Evolutionary conservation across 345 rosid species (phyloP), one percentile per base, ranked within the genome.

Genomic region (Euphorbia pulcherrima): DNA sequence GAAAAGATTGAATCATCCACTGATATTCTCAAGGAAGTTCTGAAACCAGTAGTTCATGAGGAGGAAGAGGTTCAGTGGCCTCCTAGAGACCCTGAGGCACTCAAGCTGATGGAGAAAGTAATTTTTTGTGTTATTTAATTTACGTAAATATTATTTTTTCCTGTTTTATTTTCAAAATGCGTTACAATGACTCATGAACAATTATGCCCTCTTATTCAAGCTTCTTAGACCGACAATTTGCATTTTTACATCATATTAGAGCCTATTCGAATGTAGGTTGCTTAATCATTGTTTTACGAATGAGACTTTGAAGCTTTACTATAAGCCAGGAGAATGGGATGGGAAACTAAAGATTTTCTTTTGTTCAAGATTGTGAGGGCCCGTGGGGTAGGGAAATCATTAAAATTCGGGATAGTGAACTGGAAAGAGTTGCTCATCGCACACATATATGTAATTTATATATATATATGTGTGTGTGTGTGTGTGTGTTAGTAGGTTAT

Each of bases 1-100:
- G 97, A 93, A 80, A 88, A 76, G 81, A 93, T 93, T 53, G 93
- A 90, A 58, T 79, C 90, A 52, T 74, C 98, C 35, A 93, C 97
- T 47, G 97, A 87, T 82, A 79, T 93, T 80, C 94, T 93, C 56
- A 86, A 87, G 80, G 85, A 62, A 59, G 83, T 93, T 72, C 69
- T 88, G 66, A 80, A 82, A 75, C 97, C 96, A 56, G 89, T 84
- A 46, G 79, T 87, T 53, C 79, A 80, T 72, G 92, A 76, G 68
- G 86, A 73, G 64, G 87, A 84, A 74, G 98, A 88, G 80, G 83
- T 84, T 55, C 9, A 78, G 33, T 90, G 97, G 98, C 96, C 97
- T 77, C 97, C 97, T 12, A 83, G 73, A 75, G 87, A 85, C 76
- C 92, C 86, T 0, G 79, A 79, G 60, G 88, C 87, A 72, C 86